These are phyloP conservation scores for Xerocomellus chrysenteron DNA, from an alignment of 768 basidiomycete species.

Conservation along the genomic window DNA sequence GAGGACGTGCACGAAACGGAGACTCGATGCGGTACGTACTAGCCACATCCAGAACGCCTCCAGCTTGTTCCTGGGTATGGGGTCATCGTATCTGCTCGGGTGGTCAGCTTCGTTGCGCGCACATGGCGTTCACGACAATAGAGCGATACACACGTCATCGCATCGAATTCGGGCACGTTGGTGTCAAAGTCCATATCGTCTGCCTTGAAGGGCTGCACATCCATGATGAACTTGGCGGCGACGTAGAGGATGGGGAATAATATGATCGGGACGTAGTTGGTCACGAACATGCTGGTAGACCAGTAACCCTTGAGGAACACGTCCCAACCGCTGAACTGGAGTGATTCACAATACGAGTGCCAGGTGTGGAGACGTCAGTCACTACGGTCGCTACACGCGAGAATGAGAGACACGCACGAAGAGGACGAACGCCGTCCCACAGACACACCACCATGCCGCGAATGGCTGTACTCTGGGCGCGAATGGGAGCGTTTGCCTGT, in stretches of 20 bases:
- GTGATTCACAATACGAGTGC: neutral
- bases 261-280: constrained; percentile 41
- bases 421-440: constrained; percentile 26
- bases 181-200: constrained; percentile 29
- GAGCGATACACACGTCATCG: constrained; percentile 19
- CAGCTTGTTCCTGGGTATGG: constrained; percentile 23
- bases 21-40: constrained; percentile 9
- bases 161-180: constrained; percentile 29
- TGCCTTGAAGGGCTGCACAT: neutral
- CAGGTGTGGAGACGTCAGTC: neutral
- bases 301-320: constrained; percentile 40
- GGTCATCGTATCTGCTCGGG: constrained; percentile 25
- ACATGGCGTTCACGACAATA: too few relatives aligned
- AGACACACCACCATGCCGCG: constrained; percentile 37
- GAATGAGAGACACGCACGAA: constrained; percentile 31
- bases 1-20: neutral
- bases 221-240: constrained; percentile 20
- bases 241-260: constrained; percentile 50
- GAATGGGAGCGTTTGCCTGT: constrained; percentile 48
- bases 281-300: constrained; percentile 39
- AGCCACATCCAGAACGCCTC: constrained; percentile 32
- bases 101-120: neutral
- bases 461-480: constrained; percentile 39
- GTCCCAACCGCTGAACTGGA: constrained; percentile 40
- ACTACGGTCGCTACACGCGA: neutral